A percentile compares a stretch with the other conserved stretches of the same genome.
phyloP scores from a whole-genome alignment of 2,329 filamentous ascomycete genomes.

The Fusarium sp. region DNA sequence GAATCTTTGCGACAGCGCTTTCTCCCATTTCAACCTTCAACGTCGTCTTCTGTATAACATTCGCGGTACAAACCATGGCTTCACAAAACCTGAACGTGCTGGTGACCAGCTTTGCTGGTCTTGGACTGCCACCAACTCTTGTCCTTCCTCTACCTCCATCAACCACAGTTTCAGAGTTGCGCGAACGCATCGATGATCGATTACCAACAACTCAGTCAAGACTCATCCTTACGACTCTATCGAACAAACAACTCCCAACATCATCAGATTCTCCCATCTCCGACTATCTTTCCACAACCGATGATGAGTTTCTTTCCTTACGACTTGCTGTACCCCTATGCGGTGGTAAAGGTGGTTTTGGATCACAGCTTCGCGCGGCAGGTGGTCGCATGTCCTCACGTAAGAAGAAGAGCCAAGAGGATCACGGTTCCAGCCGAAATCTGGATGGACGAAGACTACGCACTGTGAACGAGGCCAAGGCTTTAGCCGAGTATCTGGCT shows the following conservation, averaged over 20 bases:
- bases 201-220: constrained; percentile 69
- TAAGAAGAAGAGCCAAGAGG: constrained; percentile 87
- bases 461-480: constrained; percentile 95
- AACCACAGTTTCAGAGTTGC: constrained; percentile 76
- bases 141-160: constrained; percentile 77
- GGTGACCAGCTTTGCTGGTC: constrained; percentile 84
- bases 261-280: constrained; percentile 68
- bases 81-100: constrained; percentile 79
- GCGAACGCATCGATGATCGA: constrained; percentile 70
- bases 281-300: constrained; percentile 66
- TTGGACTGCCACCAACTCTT: constrained; percentile 85
- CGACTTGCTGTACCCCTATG: constrained; percentile 83
- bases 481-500: constrained; percentile 91
- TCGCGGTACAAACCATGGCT: constrained; percentile 60
- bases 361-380: constrained; percentile 94
- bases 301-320: constrained; percentile 82
- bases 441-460: constrained; percentile 90
- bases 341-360: constrained; percentile 97
- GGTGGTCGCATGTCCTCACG: constrained; percentile 98
- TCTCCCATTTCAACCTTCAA: neutral
- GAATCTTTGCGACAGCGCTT: constrained; percentile 20
- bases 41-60: neutral
- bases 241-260: constrained; percentile 76
- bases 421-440: constrained; percentile 92
- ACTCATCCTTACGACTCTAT: constrained; percentile 84